Evolutionary conservation across 202 grass and related monocot genomes (phyloP).

Genomic region (Eragrostis tef): DNA sequence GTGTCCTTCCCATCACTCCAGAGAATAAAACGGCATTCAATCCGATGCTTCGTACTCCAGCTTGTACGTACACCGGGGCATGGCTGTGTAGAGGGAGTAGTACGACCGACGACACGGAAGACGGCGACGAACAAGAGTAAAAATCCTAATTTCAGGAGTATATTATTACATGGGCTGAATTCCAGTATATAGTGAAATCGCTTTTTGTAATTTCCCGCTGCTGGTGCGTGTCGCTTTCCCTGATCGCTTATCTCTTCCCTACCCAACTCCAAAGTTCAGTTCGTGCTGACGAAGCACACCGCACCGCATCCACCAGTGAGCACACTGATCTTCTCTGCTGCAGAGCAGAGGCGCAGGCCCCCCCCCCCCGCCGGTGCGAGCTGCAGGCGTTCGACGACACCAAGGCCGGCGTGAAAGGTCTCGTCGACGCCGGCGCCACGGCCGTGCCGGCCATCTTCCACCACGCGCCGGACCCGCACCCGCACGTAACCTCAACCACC

Average conservation of each 20-base stretch:
- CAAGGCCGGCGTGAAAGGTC: slow-evolving; percentile 41
- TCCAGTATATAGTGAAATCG: neutral
- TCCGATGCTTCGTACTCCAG: slow-evolving; percentile 3
- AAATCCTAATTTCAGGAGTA: too few relatives aligned
- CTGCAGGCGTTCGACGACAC: slow-evolving; percentile 34
- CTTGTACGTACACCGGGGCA: neutral
- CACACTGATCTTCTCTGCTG: too few relatives aligned
- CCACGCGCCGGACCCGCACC: neutral
- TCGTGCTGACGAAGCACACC: too few relatives aligned
- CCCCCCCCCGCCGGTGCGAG: neutral
- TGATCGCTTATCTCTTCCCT: too few relatives aligned
- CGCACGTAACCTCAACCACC: neutral
- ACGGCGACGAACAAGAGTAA: too few relatives aligned
- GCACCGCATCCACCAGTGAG: too few relatives aligned
- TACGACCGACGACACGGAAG: neutral
- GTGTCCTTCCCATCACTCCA: neutral
- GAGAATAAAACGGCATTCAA: slow-evolving; percentile 46
- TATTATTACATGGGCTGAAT: too few relatives aligned
- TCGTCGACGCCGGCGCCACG: slow-evolving; percentile 29
- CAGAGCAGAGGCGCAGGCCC: too few relatives aligned
- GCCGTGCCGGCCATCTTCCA: slow-evolving; percentile 39
- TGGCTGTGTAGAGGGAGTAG: too few relatives aligned
- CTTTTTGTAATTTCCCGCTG: too few relatives aligned
- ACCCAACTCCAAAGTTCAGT: too few relatives aligned
- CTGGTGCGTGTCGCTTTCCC: too few relatives aligned